Evolutionary conservation across 75 land plant species (phyloP).

Genomic region (Chamaecyparis obtusa): DNA sequence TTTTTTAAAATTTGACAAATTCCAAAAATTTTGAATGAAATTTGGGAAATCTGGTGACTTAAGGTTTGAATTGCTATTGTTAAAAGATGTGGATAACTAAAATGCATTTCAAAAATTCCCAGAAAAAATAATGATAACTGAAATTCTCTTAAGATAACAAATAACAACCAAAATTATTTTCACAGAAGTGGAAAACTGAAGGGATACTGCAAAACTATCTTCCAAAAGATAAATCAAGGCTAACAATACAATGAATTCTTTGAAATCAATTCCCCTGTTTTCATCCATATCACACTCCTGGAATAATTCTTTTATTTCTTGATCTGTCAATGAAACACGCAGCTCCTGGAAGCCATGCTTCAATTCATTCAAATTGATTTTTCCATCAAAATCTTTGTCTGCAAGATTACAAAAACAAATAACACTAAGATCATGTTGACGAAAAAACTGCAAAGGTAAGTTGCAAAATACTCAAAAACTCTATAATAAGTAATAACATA

Average conservation of each 20-base stretch:
- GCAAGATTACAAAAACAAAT: conserved; percentile 10
- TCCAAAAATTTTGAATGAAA: too few species aligned
- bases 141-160: not conserved
- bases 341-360: conserved; percentile 74
- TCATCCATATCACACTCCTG: conserved; percentile 89
- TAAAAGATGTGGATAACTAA: not conserved
- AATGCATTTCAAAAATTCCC: not conserved
- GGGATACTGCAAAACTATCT: conserved; percentile 57
- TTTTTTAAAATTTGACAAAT: too few species aligned
- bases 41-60: too few species aligned
- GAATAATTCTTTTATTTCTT: conserved; percentile 82
- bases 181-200: not conserved
- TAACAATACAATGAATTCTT: conserved; percentile 95
- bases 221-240: conserved; percentile 90
- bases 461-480: not conserved
- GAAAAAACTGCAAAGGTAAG: not conserved
- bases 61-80: not conserved
- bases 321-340: conserved; percentile 61
- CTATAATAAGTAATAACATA: not conserved
- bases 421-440: not conserved
- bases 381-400: conserved; percentile 90
- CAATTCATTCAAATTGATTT: conserved; percentile 79
- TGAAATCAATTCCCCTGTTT: conserved; percentile 84
- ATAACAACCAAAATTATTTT: not conserved
- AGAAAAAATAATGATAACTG: not conserved